Percentiles rank a stretch among this genome's conserved stretches.
Conservation (phyloP, 108 stramenopile species). For the Cyclotella choctawhatcheeana region DNA sequence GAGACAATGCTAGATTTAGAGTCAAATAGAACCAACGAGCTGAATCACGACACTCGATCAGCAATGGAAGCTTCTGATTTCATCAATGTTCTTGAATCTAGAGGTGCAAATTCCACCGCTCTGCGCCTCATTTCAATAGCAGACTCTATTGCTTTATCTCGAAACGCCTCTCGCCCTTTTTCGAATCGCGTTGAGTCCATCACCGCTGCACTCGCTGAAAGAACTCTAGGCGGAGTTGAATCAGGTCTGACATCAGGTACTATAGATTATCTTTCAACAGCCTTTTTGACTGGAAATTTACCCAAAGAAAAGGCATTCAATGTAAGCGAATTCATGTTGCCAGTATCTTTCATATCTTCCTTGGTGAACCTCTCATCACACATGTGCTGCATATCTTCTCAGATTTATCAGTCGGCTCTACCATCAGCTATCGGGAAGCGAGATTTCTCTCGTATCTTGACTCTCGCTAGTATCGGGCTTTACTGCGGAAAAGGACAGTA, state of each 20-base stretch:
- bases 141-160: constrained; percentile 39
- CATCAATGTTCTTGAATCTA: constrained; percentile 48
- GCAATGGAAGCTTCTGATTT: constrained; percentile 38
- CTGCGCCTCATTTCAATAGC: constrained; percentile 60
- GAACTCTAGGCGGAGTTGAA: constrained; percentile 78
- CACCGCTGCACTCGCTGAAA: constrained; percentile 54
- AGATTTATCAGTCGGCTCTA: constrained; percentile 72
- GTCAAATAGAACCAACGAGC: constrained; percentile 10
- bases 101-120: constrained; percentile 71
- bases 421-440: constrained; percentile 83
- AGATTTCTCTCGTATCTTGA: constrained; percentile 66
- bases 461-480: constrained; percentile 71
- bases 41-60: not conserved
- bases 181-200: constrained; percentile 14
- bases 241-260: constrained; percentile 74
- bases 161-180: constrained; percentile 11
- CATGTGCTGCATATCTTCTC: not conserved
- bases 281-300: constrained; percentile 63
- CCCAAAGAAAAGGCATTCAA: constrained; percentile 80
- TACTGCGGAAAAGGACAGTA: constrained; percentile 51
- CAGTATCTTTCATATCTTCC: not conserved
- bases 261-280: constrained; percentile 71
- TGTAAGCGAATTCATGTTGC: constrained; percentile 18
- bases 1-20: constrained; percentile 48
- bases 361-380: not conserved